Evolutionary conservation across 2,329 filamentous ascomycete genomes (phyloP).

Genomic region (Colletotrichum sp.): DNA sequence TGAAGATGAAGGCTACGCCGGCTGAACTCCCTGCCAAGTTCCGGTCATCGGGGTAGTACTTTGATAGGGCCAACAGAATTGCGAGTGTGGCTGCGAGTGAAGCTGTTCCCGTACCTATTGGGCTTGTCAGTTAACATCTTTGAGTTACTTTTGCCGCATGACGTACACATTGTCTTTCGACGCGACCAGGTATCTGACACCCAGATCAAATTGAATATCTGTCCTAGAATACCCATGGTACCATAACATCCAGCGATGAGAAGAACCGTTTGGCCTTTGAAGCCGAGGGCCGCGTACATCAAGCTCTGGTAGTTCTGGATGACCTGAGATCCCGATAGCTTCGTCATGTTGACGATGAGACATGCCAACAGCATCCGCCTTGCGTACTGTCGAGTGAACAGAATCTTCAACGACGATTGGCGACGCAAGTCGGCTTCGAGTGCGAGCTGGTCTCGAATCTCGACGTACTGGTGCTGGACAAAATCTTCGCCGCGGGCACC

Average conservation of each 20-base stretch:
- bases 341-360: background rate
- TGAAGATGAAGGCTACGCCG: background rate
- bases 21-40: background rate
- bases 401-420: background rate
- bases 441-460: background rate
- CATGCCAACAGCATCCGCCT: background rate
- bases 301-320: background rate
- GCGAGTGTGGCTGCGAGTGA: background rate
- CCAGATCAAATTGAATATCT: background rate
- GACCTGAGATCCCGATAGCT: background rate
- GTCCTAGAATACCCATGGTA: background rate
- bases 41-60: background rate
- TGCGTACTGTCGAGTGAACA: background rate
- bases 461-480: background rate
- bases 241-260: background rate
- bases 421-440: background rate
- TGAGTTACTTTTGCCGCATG: fast-evolving
- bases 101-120: background rate
- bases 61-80: background rate
- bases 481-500: background rate
- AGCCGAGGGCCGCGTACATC: background rate
- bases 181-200: background rate
- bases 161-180: background rate
- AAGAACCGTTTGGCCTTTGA: background rate
- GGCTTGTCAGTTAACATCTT: background rate